A percentile compares a stretch with the other conserved stretches of the same genome.
Evolutionary conservation across 345 rosid species (phyloP).

Genomic region (Mallotus nudiflorus): DNA sequence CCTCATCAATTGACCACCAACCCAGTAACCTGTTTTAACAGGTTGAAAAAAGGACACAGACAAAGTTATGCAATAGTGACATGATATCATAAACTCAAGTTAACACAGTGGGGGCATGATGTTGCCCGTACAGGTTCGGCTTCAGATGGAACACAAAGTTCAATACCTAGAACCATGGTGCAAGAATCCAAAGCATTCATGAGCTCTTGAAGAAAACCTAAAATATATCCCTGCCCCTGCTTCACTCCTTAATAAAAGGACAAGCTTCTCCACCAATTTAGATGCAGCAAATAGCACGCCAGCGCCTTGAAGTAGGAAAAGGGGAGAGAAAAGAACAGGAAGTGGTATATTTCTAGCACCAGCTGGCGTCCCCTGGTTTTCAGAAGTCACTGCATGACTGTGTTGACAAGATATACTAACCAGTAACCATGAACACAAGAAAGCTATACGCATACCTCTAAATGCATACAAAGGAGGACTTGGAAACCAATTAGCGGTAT

Average conservation of each 20-base stretch:
- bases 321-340: constrained; percentile 78
- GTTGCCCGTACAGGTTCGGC: background rate
- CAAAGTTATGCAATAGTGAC: background rate
- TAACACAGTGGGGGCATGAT: background rate
- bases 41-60: constrained; percentile 18
- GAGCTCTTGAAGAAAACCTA: constrained; percentile 63
- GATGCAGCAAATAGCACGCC: constrained; percentile 81
- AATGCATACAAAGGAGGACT: constrained; percentile 83
- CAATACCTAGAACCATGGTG: constrained; percentile 96
- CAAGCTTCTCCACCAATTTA: constrained; percentile 71
- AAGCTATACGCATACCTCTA: constrained; percentile 59
- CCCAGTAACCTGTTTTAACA: constrained; percentile 69
- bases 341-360: constrained; percentile 77
- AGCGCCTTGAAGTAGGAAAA: constrained; percentile 83
- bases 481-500: constrained; percentile 84
- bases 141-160: constrained; percentile 9
- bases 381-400: constrained; percentile 24
- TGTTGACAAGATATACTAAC: constrained; percentile 26
- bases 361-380: constrained; percentile 85
- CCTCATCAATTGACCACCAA: constrained; percentile 99
- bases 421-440: constrained; percentile 13
- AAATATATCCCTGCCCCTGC: constrained; percentile 74
- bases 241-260: constrained; percentile 65
- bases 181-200: constrained; percentile 84
- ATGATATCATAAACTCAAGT: constrained; percentile 10